Percentiles rank a stretch among this genome's conserved stretches.
Conservation (phyloP, 2,329 filamentous ascomycete genomes). For the Exophiala bonariae region DNA sequence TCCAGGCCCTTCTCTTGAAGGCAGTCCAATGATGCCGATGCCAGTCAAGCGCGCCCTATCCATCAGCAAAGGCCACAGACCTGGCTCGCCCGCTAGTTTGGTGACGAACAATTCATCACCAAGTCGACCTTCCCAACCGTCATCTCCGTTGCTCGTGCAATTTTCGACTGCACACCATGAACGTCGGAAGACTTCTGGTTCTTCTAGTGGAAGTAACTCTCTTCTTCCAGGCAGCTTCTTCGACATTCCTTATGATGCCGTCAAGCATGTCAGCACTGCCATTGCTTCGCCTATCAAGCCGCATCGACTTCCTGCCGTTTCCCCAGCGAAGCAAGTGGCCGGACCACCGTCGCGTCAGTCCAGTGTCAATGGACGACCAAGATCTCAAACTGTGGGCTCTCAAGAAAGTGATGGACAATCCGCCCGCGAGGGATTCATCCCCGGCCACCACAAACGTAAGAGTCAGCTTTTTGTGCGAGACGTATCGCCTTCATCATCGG, state of each 20-base stretch:
- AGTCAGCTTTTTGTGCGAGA: slow-evolving; percentile 82
- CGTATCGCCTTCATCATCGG: slow-evolving; percentile 93
- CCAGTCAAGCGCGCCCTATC: slow-evolving; percentile 81
- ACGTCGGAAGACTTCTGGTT: slow-evolving; percentile 88
- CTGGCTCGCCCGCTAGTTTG: slow-evolving; percentile 80
- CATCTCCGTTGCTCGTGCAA: slow-evolving; percentile 90
- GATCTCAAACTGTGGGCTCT: slow-evolving; percentile 91
- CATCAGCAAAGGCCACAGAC: slow-evolving; percentile 77
- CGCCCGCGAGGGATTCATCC: slow-evolving; percentile 64
- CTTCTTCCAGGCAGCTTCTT: slow-evolving; percentile 71
- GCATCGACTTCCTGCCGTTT: slow-evolving; percentile 40
- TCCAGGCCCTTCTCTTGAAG: slow-evolving; percentile 72
- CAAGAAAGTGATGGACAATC: slow-evolving; percentile 80
- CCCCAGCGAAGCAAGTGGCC: slow-evolving; percentile 62
- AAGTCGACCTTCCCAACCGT: slow-evolving; percentile 78
- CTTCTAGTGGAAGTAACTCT: slow-evolving; percentile 65
- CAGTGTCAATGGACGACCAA: slow-evolving; percentile 65
- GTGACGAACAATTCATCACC: slow-evolving; percentile 84
- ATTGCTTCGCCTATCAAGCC: slow-evolving; percentile 56
- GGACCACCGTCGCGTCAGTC: slow-evolving; percentile 64
- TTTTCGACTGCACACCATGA: slow-evolving; percentile 85
- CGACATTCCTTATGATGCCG: slow-evolving; percentile 64
- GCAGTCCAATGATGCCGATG: slow-evolving; percentile 78
- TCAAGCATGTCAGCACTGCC: slow-evolving; percentile 51
- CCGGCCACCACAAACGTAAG: slow-evolving; percentile 78